These are phyloP conservation scores for Emmonsiellopsis sp. DNA, from an alignment of 2,329 filamentous ascomycete genomes.

Conservation along the genomic window DNA sequence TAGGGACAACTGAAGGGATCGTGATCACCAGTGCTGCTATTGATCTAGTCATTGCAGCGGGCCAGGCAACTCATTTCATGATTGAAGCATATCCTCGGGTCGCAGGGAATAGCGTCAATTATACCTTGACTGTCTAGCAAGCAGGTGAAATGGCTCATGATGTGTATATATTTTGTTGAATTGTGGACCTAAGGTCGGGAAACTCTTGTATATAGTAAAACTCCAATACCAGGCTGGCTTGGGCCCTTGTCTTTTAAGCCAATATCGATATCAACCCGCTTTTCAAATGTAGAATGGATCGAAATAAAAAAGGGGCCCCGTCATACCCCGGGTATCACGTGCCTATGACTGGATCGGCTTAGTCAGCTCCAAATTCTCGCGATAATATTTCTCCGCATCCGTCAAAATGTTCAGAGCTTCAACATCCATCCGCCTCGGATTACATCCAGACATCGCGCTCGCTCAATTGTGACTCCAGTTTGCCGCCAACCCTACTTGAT, in stretches of 20 bases:
- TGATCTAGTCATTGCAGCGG: neutral
- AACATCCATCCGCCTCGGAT: slow-evolving; percentile 59
- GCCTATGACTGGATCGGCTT: neutral
- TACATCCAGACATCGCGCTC: slow-evolving; percentile 55
- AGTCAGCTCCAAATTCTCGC: neutral
- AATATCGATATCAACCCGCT: too few species aligned
- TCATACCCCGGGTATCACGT: neutral
- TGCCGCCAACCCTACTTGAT: neutral
- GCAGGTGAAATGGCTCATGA: too few species aligned
- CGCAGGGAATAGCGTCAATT: neutral
- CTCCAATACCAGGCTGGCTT: too few species aligned
- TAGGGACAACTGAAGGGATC: neutral
- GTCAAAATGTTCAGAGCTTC: slow-evolving; percentile 4
- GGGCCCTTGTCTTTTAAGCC: too few species aligned
- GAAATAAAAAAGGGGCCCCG: too few species aligned
- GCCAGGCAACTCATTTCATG: neutral
- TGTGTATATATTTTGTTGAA: too few species aligned
- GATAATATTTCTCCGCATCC: neutral
- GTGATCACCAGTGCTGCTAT: neutral
- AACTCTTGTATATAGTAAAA: too few species aligned
- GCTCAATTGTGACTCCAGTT: neutral
- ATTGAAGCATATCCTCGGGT: neutral
- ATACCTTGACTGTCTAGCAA: neutral
- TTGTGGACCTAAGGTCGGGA: too few species aligned
- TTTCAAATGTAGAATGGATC: too few species aligned